These are phyloP conservation scores for Colletotrichum phormii DNA, from an alignment of 2,329 filamentous ascomycete genomes.

Conservation along the genomic window DNA sequence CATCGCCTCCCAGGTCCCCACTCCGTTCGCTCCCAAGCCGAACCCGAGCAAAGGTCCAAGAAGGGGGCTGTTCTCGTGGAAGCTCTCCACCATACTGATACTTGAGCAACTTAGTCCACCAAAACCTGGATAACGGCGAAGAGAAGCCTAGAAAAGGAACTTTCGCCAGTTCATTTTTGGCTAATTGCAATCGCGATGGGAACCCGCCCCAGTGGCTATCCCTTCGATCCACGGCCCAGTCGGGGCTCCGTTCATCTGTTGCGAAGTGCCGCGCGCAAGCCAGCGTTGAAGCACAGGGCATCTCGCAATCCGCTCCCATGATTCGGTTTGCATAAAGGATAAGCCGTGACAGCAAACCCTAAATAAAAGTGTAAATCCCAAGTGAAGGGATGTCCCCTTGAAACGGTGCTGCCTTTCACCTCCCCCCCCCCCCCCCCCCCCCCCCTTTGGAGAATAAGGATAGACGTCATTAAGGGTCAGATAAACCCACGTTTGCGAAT, in stretches of 20 bases:
- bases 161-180: background rate
- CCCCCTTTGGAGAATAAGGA: background rate
- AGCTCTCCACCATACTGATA: background rate
- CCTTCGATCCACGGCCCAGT: background rate
- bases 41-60: background rate
- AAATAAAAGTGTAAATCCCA: conserved; percentile 18
- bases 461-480: background rate
- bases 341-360: conserved; percentile 34
- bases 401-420: conserved; percentile 1
- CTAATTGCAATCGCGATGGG: background rate
- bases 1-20: background rate
- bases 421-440: too few relatives aligned
- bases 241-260: background rate
- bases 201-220: background rate
- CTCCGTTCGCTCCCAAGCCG: background rate
- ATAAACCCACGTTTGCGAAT: background rate
- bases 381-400: conserved; percentile 15
- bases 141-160: background rate
- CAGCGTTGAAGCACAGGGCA: background rate
- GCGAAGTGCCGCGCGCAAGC: background rate
- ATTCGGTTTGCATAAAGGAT: conserved; percentile 27
- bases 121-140: background rate
- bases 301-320: conserved; percentile 10
- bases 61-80: background rate
- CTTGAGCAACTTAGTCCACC: background rate